phyloP scores from a whole-genome alignment of 371 early-diverging fungal genomes.

The Mortierella sp. region DNA sequence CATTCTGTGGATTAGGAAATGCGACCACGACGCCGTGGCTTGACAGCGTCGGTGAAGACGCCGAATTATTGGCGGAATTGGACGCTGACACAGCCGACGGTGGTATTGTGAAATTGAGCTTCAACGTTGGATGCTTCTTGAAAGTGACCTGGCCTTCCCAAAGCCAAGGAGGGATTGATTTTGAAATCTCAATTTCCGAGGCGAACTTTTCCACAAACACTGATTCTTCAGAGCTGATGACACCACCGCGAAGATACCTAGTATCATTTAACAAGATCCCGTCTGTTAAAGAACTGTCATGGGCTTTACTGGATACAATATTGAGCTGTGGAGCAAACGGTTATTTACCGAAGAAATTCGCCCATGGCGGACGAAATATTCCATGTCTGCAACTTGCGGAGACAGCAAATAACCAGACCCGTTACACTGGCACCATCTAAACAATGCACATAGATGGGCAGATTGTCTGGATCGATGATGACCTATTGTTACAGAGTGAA shows the following conservation, averaged over 20 bases:
- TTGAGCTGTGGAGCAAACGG: too few relatives aligned
- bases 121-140: conserved; percentile 70
- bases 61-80: conserved; percentile 2
- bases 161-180: conserved; percentile 80
- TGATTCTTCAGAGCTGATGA: conserved; percentile 85
- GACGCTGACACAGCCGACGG: conserved; percentile 20
- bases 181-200: conserved; percentile 76
- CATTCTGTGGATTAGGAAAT: conserved; percentile 2
- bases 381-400: conserved; percentile 94
- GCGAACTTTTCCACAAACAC: conserved; percentile 91
- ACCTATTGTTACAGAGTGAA: conserved; percentile 56
- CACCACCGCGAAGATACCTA: conserved; percentile 80
- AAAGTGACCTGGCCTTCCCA: conserved; percentile 77
- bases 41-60: not conserved
- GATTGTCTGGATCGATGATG: conserved; percentile 78
- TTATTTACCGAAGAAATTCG: conserved; percentile 73
- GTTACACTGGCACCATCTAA: conserved; percentile 93
- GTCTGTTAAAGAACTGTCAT: too few relatives aligned
- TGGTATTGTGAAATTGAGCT: conserved; percentile 61
- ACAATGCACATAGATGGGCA: conserved; percentile 92
- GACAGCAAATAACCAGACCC: conserved; percentile 84
- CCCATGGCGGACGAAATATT: conserved; percentile 74
- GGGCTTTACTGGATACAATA: too few relatives aligned
- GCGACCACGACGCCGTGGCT: not conserved
- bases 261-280: too few relatives aligned